phyloP scores from a whole-genome alignment of 164 flowering plant species.

The Liquidambar formosana region DNA sequence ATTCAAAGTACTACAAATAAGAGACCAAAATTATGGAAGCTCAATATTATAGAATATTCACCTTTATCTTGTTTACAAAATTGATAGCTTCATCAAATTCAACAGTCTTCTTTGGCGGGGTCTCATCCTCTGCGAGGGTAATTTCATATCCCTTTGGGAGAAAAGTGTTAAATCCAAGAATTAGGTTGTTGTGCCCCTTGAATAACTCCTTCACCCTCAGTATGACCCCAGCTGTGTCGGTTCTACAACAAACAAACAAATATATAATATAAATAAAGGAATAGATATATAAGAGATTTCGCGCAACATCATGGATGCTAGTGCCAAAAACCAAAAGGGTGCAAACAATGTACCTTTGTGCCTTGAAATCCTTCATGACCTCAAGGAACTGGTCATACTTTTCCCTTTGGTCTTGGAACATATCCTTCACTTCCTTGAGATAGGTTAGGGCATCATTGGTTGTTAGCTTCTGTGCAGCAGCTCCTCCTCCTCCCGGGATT shows the following conservation, averaged over 20 bases:
- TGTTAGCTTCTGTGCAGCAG: slow-evolving; percentile 51
- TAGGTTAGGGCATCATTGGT: slow-evolving; percentile 80
- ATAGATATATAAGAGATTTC: neutral
- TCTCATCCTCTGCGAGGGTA: slow-evolving; percentile 72
- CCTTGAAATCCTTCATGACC: slow-evolving; percentile 94
- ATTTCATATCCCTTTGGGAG: slow-evolving; percentile 93
- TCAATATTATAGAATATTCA: neutral
- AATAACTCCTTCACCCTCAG: slow-evolving; percentile 85
- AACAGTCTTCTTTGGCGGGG: slow-evolving; percentile 79
- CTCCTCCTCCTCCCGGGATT: slow-evolving; percentile 22
- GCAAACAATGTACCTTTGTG: slow-evolving; percentile 50
- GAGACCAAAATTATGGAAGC: neutral
- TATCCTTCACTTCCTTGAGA: slow-evolving; percentile 81
- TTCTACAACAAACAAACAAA: slow-evolving; percentile 38
- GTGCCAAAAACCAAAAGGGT: neutral
- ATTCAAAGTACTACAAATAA: neutral
- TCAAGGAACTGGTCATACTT: slow-evolving; percentile 86
- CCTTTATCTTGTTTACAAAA: slow-evolving; percentile 97
- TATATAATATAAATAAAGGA: neutral
- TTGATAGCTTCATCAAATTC: slow-evolving; percentile 93
- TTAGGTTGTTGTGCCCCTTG: slow-evolving; percentile 76
- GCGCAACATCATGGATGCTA: neutral
- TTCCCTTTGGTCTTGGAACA: slow-evolving; percentile 76
- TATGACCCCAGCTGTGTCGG: slow-evolving; percentile 86
- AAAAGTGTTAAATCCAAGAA: slow-evolving; percentile 89